Base-by-base conservation (phyloP, 78 protist genomes). In the Dictyostelium capitatum region DNA sequence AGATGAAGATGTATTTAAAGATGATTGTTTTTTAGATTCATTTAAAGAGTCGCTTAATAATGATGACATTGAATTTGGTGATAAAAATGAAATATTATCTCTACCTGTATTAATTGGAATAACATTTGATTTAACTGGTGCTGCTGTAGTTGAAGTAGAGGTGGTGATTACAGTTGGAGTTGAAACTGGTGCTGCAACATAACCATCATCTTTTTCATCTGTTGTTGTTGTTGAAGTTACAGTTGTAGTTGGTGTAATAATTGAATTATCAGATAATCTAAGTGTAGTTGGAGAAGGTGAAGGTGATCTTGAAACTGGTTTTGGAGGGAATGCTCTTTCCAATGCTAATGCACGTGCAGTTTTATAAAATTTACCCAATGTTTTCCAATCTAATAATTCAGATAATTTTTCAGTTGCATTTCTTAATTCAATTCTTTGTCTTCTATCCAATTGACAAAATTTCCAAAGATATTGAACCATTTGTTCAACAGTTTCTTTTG, bases 331-430 rank as follows among this genome's bases (percentile, higher is more conserved):
- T 28, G 89, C 96, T 37, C 89, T 54, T 47, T 79, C 89, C 0
- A 94, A 20, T 2, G 96, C 96, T 48, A 94, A 48, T 4, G 91
- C 23, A 51, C 96, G 87, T 11, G 96, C 96, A 23, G 84, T 78
- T 15, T 41, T 28, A 73, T 94, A 94, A 53, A 73, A 83, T 54
- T 84, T 94, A 74, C 89, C 87, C 0, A 94, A 46, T 25, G 57
- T 82, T 32, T 57, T 82, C 96, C 96, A 94, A 48, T 81, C 90
- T 17, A 94, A 69, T 0, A 94, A 47, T 37, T 85, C 94, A 11
- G 90, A 79, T n/a, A 94, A 81, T 57, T 81, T 80, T 95, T 97
- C 98, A 20, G 97, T 95, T n/a, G 90, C 78, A 59, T 97, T 97
- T 80, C 98, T 94, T 32, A 95, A 69, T 37, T 79, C 95, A 37